Conservation (phyloP, 129 eudicot species). For the Flaveria trinervia region DNA sequence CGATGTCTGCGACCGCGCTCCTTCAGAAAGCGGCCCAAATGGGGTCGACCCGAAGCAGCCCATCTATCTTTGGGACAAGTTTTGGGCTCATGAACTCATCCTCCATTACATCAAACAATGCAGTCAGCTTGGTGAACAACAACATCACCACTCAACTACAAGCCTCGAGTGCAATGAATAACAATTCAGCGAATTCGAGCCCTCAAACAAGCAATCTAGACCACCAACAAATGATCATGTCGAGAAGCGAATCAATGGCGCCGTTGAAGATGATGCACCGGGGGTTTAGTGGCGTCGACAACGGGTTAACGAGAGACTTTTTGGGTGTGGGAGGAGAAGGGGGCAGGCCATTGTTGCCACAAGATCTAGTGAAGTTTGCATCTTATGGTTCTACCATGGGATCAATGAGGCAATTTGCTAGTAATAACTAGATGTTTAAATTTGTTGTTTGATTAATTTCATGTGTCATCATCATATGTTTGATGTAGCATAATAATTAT, state of each 20-base stretch:
- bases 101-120: conserved; percentile 37
- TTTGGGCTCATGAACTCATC: conserved; percentile 62
- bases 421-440: neutral
- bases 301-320: conserved; percentile 79
- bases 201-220: conserved; percentile 37
- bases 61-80: conserved; percentile 54
- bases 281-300: conserved; percentile 31
- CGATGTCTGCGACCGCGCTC: conserved; percentile 95
- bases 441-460: conserved; percentile 9
- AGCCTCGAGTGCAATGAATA: neutral
- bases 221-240: conserved; percentile 44
- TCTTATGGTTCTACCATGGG: conserved; percentile 80
- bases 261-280: conserved; percentile 30
- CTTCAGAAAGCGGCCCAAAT: conserved; percentile 95
- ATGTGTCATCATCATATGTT: conserved; percentile 26
- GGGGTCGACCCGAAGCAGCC: conserved; percentile 79
- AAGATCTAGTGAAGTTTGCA: conserved; percentile 80
- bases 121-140: conserved; percentile 33
- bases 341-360: conserved; percentile 73
- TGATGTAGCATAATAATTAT: conserved; percentile 32
- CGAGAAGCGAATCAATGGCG: conserved; percentile 36
- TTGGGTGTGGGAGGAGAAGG: conserved; percentile 84
- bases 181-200: conserved; percentile 16
- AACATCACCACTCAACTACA: conserved; percentile 17
- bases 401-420: conserved; percentile 57